Percentiles rank a stretch among this genome's conserved stretches.
Evolutionary conservation across 179 eudicot species (phyloP).

Genomic region (Gypsophila paniculata): DNA sequence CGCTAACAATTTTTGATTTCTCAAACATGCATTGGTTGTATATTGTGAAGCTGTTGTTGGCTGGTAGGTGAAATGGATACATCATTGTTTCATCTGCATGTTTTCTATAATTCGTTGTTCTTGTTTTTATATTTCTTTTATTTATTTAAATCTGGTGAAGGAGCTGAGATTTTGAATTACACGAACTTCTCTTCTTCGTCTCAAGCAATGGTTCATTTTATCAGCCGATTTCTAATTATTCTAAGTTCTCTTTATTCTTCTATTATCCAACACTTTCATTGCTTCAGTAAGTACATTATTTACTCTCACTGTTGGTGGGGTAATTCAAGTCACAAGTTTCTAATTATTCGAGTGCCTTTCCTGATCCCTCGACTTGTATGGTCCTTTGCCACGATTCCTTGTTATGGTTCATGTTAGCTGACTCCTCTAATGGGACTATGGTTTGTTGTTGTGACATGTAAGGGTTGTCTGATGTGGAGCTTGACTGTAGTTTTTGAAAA

Average conservation of each 20-base stretch:
- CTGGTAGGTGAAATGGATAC: not conserved
- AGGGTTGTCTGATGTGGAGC: not conserved
- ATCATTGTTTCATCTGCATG: not conserved
- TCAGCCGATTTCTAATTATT: too few relatives aligned
- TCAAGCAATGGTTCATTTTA: not conserved
- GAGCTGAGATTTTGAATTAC: not conserved
- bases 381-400: not conserved
- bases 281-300: not conserved
- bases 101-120: not conserved
- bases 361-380: not conserved
- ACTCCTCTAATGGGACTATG: not conserved
- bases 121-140: not conserved
- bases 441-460: conserved; percentile 9
- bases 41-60: not conserved
- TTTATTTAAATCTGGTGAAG: not conserved
- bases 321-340: not conserved
- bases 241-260: not conserved
- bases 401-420: conserved; percentile 1
- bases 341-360: not conserved
- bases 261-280: not conserved
- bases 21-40: not conserved
- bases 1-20: not conserved
- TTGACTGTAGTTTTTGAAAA: not conserved
- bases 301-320: not conserved
- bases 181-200: not conserved